Conservation (phyloP, 495 filamentous ascomycete species). For the Aspergillus indologenus region DNA sequence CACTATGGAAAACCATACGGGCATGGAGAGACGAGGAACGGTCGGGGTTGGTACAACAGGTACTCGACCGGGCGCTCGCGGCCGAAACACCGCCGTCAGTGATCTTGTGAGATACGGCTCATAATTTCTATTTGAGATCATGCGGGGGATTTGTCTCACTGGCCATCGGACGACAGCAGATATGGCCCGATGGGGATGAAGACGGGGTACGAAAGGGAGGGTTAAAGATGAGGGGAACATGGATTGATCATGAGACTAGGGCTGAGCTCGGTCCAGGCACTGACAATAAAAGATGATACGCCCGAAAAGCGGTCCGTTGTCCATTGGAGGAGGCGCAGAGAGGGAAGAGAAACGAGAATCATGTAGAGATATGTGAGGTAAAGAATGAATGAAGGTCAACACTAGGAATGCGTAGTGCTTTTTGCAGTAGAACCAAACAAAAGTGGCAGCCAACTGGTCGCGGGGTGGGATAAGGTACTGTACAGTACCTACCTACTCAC, state of each 20-base stretch:
- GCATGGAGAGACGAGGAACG: constrained; percentile 38
- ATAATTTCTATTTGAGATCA: background rate
- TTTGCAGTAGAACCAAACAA: too few species aligned
- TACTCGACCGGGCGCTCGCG: constrained; percentile 37
- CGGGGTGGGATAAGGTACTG: too few species aligned
- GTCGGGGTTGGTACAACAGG: constrained; percentile 34
- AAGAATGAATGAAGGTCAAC: too few species aligned
- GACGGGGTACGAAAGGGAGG: background rate
- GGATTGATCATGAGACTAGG: background rate
- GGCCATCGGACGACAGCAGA: background rate
- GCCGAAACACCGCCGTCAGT: constrained; percentile 13
- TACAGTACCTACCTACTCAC: too few species aligned
- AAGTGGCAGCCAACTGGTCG: too few species aligned
- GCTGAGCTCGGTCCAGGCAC: background rate
- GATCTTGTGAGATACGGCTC: background rate
- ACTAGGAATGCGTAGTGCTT: too few species aligned
- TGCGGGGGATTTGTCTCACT: constrained; percentile 3
- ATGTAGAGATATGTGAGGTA: background rate
- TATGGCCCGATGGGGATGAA: background rate
- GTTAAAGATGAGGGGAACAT: background rate
- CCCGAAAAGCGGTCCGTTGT: background rate
- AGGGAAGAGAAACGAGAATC: background rate
- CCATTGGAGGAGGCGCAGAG: background rate
- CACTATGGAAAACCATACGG: constrained; percentile 18
- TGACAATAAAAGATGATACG: background rate